phyloP scores from a whole-genome alignment of 495 filamentous ascomycete species.

The Neurospora sublineolata region DNA sequence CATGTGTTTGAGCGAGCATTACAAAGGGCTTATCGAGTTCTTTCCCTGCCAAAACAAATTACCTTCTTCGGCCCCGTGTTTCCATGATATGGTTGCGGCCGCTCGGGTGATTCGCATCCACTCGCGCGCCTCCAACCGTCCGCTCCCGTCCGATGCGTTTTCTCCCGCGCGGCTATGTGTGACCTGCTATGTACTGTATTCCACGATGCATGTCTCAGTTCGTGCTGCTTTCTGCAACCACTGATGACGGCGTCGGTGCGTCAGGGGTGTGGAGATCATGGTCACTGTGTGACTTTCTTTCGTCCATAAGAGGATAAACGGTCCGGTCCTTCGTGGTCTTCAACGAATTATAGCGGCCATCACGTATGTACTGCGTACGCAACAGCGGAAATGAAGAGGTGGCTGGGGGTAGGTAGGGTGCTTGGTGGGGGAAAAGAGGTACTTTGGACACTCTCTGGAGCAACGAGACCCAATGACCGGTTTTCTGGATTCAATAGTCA shows the following conservation, averaged over 20 bases:
- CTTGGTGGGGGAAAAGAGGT: neutral
- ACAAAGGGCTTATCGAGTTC: neutral
- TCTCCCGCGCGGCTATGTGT: neutral
- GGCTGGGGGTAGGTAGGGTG: neutral
- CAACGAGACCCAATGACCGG: neutral
- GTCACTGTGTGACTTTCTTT: too few relatives aligned
- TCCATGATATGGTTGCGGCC: neutral
- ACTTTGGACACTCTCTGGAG: neutral
- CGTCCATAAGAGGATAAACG: neutral
- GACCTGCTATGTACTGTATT: neutral
- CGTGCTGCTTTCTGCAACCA: neutral
- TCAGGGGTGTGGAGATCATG: too few relatives aligned
- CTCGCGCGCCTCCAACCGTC: neutral
- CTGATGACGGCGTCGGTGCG: neutral
- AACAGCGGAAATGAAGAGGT: neutral
- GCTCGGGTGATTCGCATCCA: neutral
- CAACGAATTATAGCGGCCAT: neutral
- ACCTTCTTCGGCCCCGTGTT: neutral
- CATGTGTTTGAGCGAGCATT: too few relatives aligned
- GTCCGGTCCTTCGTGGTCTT: neutral
- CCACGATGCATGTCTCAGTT: neutral
- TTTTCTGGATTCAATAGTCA: neutral
- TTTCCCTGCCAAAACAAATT: too few relatives aligned
- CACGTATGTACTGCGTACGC: too few relatives aligned
- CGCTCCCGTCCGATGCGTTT: neutral